A percentile compares a stretch with the other conserved stretches of the same genome.
Conservation (phyloP, 768 basidiomycete genomes). For the Sutorius australiensis region DNA sequence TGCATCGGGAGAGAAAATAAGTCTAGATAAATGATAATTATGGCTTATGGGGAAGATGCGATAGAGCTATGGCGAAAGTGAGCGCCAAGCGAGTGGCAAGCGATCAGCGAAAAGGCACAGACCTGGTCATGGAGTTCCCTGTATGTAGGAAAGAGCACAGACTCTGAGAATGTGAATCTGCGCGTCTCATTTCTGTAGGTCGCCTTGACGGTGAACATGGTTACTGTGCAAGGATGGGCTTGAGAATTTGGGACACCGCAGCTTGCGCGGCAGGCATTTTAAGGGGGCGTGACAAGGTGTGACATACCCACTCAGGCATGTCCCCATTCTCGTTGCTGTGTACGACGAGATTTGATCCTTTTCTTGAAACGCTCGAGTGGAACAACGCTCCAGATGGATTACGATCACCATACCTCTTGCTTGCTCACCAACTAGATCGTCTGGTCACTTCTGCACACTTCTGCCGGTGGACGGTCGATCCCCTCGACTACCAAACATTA, state of each 20-base stretch:
- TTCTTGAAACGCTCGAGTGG: slow-evolving; percentile 46
- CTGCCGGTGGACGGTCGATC: slow-evolving; percentile 48
- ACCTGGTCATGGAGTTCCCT: slow-evolving; percentile 63
- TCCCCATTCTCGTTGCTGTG: slow-evolving; percentile 39
- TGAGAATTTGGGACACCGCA: slow-evolving; percentile 11
- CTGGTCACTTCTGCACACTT: slow-evolving; percentile 45
- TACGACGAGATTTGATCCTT: slow-evolving; percentile 57
- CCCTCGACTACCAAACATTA: slow-evolving; percentile 39
- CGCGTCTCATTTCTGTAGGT: slow-evolving; percentile 69
- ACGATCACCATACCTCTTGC: slow-evolving; percentile 59
- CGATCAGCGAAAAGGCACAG: slow-evolving; percentile 17
- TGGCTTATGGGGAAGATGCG: slow-evolving; percentile 65
- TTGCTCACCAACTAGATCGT: slow-evolving; percentile 58
- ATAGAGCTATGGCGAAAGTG: slow-evolving; percentile 48
- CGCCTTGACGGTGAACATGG: slow-evolving; percentile 78
- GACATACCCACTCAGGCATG: slow-evolving; percentile 12
- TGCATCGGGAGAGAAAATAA: slow-evolving; percentile 67
- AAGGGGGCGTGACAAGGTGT: slow-evolving; percentile 21
- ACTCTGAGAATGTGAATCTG: slow-evolving; percentile 54
- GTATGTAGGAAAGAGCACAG: slow-evolving; percentile 58
- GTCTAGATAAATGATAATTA: slow-evolving; percentile 58
- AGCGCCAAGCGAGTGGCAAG: slow-evolving; percentile 12
- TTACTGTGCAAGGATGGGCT: slow-evolving; percentile 19
- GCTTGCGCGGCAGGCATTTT: slow-evolving; percentile 16
- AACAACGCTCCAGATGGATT: slow-evolving; percentile 50